Evolutionary conservation across 371 early-diverging fungal genomes (phyloP), one percentile per base, ranked within the genome.

Genomic region (Mortierella sp.): DNA sequence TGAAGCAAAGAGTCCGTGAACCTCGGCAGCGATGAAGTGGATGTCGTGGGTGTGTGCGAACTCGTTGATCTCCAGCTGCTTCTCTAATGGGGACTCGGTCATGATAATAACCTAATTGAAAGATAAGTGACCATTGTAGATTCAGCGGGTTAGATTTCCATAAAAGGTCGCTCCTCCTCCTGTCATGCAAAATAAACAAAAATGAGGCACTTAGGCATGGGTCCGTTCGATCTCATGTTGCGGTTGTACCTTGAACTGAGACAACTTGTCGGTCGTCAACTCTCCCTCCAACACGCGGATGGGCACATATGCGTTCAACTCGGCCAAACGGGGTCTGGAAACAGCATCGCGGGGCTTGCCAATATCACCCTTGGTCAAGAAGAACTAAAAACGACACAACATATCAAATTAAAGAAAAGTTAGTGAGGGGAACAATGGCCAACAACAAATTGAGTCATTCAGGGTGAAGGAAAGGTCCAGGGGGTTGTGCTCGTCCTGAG

Each of bases 291-390:
- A 87, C 21, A 97, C 95, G 70, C 93, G 89, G 19, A 99, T 97
- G 31, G 98, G 97, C 9, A 99, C 99, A 89, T 99, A 99, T 84
- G 94, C 94, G 90, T 99, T 99, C 74, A 99, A 92, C 90, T 97
- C 97, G 52, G 96, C 97, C n/a, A 99, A 91, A 55, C 95, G 95
- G 48, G 96, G 93, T 28, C 94, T 90, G 16, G 97, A 91, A 14
- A 94, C 94, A 72, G 91, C 83, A 70, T 96, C 99, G 78, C 98
- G 95, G 52, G 95, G 94, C 89, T 98, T 93, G 71, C 99, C 99
- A 72, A 99, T 86, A 89, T 99, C 99, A n/a, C 91, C 92, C 48
- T 93, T 90, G 63, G 92, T 91, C 72, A 99, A 90, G 92, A 97
- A 99, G 90, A 99, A 99, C 97, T 99, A 91, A 42, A 28, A 11